phyloP scores from a whole-genome alignment of 805 yeast species.

The Candida sphagnicola region DNA sequence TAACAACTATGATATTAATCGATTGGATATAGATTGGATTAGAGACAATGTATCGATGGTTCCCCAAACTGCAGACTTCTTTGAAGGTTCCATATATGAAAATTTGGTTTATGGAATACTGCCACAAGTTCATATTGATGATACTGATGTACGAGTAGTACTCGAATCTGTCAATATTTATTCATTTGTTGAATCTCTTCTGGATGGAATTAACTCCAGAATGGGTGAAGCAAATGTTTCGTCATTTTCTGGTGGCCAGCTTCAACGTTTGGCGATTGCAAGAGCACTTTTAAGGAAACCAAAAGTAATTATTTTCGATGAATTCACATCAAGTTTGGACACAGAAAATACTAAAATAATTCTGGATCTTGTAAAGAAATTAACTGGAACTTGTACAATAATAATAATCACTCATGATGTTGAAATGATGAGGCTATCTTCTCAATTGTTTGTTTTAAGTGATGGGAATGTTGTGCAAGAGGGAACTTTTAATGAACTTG shows the following conservation, averaged over 20 bases:
- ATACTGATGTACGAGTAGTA: constrained; percentile 30
- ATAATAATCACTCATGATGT: constrained; percentile 72
- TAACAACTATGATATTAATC: constrained; percentile 41
- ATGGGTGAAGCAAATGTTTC: constrained; percentile 40
- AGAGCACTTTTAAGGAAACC: constrained; percentile 74
- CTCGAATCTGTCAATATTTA: constrained; percentile 47
- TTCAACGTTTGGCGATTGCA: constrained; percentile 80
- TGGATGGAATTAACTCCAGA: constrained; percentile 55
- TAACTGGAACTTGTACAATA: constrained; percentile 33
- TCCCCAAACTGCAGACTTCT: constrained; percentile 68
- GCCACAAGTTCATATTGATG: constrained; percentile 14
- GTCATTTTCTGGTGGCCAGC: constrained; percentile 83
- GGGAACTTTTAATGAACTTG: constrained; percentile 30
- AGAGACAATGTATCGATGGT: constrained; percentile 63
- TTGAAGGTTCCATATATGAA: constrained; percentile 69
- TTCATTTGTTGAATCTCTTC: constrained; percentile 51
- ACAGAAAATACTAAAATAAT: constrained; percentile 51
- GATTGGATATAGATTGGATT: constrained; percentile 43
- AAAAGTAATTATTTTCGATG: constrained; percentile 69
- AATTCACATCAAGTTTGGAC: constrained; percentile 87
- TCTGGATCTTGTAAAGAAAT: constrained; percentile 41
- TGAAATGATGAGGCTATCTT: constrained; percentile 60
- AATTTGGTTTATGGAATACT: constrained; percentile 63
- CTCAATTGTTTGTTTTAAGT: constrained; percentile 44
- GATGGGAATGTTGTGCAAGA: constrained; percentile 46